phyloP scores from a whole-genome alignment of 305 asterid genomes.

The Salvia sclarea region DNA sequence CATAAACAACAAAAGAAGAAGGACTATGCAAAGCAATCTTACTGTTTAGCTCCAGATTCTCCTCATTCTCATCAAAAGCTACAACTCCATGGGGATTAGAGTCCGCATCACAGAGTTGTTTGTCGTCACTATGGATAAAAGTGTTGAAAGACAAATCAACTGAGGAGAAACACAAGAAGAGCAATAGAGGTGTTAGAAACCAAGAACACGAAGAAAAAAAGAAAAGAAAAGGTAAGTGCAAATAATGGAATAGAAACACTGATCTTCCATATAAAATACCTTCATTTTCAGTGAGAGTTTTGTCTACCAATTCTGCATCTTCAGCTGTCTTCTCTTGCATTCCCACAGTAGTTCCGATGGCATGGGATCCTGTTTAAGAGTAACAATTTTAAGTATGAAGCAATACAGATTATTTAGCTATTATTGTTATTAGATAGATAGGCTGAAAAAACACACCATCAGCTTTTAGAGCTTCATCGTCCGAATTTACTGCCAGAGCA shows the following conservation, averaged over 20 bases:
- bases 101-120: constrained; percentile 9
- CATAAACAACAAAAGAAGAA: neutral
- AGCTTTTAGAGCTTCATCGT: constrained; percentile 19
- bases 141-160: neutral
- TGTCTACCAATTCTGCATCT: neutral
- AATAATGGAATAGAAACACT: neutral
- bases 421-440: neutral
- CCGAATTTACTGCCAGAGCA: neutral
- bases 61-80: neutral
- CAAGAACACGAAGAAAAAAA: neutral
- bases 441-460: constrained; percentile 25
- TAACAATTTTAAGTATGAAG: neutral
- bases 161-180: neutral
- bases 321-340: neutral
- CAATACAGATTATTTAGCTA: neutral
- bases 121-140: neutral
- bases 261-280: neutral
- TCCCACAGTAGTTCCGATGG: constrained; percentile 12
- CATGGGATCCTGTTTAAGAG: constrained; percentile 11
- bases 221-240: neutral
- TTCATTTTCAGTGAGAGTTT: constrained; percentile 6
- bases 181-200: neutral
- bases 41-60: constrained; percentile 18
- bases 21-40: neutral
- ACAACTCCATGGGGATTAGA: constrained; percentile 5